Percentiles rank a stretch among this genome's conserved stretches.
Conservation (phyloP, 139 green algal genomes). For the Haematococcus sp. region DNA sequence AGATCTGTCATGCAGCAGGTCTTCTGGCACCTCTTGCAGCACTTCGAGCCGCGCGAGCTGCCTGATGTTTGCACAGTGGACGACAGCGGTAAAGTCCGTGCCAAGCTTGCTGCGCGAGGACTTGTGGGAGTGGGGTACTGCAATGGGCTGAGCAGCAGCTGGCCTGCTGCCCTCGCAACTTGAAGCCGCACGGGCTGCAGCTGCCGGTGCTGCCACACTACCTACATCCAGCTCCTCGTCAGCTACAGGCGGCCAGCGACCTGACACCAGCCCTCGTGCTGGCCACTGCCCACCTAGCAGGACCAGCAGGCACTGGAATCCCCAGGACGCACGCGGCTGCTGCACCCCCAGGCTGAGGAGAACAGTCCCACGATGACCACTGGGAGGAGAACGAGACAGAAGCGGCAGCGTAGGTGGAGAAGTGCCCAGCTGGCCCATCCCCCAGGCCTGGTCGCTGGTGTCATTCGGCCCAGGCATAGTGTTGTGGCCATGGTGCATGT, state of each 20-base stretch:
- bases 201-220: neutral
- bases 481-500: no score
- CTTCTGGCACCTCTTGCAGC: conserved; percentile 18
- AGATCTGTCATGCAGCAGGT: neutral
- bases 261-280: conserved; percentile 71
- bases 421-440: conserved; percentile 18
- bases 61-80: conserved; percentile 33
- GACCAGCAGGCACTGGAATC: conserved; percentile 62
- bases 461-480: no score
- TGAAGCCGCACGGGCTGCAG: neutral
- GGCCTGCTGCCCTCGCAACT: neutral
- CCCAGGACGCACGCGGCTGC: conserved; percentile 36
- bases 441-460: neutral
- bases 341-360: conserved; percentile 19
- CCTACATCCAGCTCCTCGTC: conserved; percentile 9
- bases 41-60: conserved; percentile 38
- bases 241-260: conserved; percentile 56
- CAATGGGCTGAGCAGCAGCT: neutral
- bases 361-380: conserved; percentile 16
- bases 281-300: conserved; percentile 78
- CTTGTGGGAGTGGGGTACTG: neutral
- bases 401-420: conserved; percentile 1
- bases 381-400: conserved; percentile 20
- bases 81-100: neutral
- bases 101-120: neutral